A percentile compares a stretch with the other conserved stretches of the same genome.
Evolutionary conservation across 805 yeast genomes (phyloP).

Genomic region (Pichia heedii): DNA sequence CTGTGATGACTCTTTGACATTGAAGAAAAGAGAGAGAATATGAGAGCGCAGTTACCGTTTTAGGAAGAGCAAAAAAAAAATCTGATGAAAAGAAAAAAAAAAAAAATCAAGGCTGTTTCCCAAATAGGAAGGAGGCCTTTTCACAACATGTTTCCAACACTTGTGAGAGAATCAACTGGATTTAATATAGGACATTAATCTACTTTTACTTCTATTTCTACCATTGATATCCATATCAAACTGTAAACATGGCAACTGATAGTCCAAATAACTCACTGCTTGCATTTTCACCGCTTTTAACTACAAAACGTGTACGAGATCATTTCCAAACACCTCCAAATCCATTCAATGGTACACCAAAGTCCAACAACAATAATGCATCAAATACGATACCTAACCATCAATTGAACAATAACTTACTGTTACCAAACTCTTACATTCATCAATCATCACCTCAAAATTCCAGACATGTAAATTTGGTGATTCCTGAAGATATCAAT

Average conservation of each 20-base stretch:
- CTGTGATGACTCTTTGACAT: not conserved
- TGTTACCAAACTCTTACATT: conserved; percentile 8
- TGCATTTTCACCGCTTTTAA: conserved; percentile 61
- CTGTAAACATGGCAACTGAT: conserved; percentile 17
- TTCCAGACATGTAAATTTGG: not conserved
- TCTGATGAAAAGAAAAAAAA: no score
- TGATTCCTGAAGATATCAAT: not conserved
- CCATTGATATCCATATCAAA: no score
- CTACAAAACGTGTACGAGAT: conserved; percentile 25
- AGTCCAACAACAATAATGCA: conserved; percentile 10
- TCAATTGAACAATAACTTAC: conserved; percentile 10
- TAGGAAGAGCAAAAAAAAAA: no score
- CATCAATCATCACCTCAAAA: conserved; percentile 13
- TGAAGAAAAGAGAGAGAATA: no score
- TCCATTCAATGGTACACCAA: conserved; percentile 1
- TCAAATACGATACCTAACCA: no score
- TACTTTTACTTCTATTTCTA: no score
- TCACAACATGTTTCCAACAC: no score
- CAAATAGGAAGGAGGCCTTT: not conserved
- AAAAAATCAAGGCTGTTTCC: not conserved
- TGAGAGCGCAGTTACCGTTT: no score
- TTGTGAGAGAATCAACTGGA: no score
- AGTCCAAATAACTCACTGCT: conserved; percentile 49
- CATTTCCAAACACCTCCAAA: conserved; percentile 30
- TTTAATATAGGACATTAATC: no score